Evolutionary conservation across 2,329 filamentous ascomycete genomes (phyloP).

Genomic region (Cercospora zeae-maydis): DNA sequence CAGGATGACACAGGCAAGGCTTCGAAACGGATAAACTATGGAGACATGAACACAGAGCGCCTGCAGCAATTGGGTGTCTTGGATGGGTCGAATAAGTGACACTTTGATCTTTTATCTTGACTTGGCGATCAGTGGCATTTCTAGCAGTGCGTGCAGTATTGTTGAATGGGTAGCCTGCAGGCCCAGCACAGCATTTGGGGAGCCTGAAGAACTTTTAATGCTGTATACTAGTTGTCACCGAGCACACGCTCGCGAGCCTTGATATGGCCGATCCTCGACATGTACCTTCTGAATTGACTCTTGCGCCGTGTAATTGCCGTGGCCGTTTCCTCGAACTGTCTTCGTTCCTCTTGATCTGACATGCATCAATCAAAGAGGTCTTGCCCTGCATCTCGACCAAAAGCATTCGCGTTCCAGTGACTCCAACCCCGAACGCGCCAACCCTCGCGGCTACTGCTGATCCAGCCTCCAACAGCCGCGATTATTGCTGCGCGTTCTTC

Average conservation of each 20-base stretch:
- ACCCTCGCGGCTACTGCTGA: constrained; percentile 47
- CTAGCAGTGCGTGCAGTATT: not conserved
- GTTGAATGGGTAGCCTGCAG: not conserved
- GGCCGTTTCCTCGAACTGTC: not conserved
- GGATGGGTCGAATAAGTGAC: constrained; percentile 26
- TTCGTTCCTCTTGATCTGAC: not conserved
- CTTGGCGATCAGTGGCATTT: constrained; percentile 7
- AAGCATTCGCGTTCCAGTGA: constrained; percentile 61
- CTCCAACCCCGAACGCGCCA: constrained; percentile 56
- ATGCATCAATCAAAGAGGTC: constrained; percentile 44
- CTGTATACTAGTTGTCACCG: constrained; percentile 24
- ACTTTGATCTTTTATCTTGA: not conserved
- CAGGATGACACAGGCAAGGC: constrained; percentile 32
- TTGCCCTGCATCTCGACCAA: constrained; percentile 50
- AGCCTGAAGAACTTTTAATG: constrained; percentile 7
- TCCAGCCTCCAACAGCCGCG: constrained; percentile 64
- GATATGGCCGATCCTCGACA: not conserved
- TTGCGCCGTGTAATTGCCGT: not conserved
- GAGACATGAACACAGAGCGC: constrained; percentile 37
- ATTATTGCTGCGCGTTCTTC: constrained; percentile 59
- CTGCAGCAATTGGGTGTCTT: constrained; percentile 35
- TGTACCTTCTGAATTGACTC: not conserved
- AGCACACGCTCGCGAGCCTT: constrained; percentile 9
- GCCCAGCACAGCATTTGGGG: constrained; percentile 11
- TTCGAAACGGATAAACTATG: constrained; percentile 27